Percentiles rank a stretch among this genome's conserved stretches.
These are phyloP conservation scores for Sequoiadendron giganteum DNA, from an alignment of 75 land plant genomes.

Conservation along the genomic window DNA sequence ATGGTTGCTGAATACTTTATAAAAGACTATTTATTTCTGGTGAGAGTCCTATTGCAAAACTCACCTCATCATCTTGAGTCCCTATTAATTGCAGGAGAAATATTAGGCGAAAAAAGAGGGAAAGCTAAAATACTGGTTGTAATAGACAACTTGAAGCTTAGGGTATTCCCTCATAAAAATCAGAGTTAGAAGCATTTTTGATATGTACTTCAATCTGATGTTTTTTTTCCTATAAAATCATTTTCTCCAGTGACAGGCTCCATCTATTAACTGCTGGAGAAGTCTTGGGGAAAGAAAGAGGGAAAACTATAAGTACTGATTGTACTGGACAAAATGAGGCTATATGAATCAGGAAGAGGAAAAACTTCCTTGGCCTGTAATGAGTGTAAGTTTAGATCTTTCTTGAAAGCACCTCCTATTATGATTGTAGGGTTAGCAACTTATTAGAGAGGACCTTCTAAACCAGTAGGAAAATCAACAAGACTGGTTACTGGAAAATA, in stretches of 20 bases:
- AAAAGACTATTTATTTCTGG: background rate
- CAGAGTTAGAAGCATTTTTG: background rate
- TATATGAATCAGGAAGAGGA: background rate
- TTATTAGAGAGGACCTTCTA: background rate
- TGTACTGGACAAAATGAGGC: background rate
- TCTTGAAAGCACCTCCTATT: background rate
- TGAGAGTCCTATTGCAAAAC: background rate
- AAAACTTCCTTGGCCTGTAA: background rate
- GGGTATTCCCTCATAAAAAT: background rate
- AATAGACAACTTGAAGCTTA: too few relatives aligned
- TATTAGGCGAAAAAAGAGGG: too few relatives aligned
- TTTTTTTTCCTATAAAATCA: background rate
- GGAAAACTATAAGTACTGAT: too few relatives aligned
- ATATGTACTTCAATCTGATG: background rate
- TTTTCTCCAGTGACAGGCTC: background rate
- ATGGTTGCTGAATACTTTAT: background rate
- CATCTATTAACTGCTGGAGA: too few relatives aligned
- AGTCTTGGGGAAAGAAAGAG: too few relatives aligned
- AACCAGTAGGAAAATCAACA: background rate
- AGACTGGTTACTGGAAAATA: background rate
- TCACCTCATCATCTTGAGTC: background rate
- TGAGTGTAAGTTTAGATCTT: too few relatives aligned
- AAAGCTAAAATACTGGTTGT: too few relatives aligned
- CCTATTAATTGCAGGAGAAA: too few relatives aligned
- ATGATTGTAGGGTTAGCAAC: background rate